A percentile compares a stretch with the other conserved stretches of the same genome.
Conservation (phyloP, 345 rosid genomes). For the Lepidium aucheri region DNA sequence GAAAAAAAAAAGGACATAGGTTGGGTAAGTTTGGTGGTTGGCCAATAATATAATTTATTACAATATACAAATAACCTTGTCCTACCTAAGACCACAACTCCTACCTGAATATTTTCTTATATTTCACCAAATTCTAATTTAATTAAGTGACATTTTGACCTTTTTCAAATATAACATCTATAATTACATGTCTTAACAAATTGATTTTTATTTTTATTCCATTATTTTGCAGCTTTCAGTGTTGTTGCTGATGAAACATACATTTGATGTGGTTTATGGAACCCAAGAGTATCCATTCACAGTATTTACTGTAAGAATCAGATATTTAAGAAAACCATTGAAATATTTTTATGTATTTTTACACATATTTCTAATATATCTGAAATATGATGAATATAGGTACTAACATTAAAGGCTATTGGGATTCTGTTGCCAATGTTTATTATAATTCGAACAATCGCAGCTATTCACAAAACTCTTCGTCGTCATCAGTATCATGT, state of each 20-base stretch:
- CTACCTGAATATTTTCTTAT: slow-evolving; percentile 4
- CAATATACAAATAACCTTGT: slow-evolving; percentile 3
- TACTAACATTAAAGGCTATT: slow-evolving; percentile 49
- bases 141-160: background rate
- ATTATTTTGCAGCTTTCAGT: slow-evolving; percentile 48
- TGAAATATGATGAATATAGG: slow-evolving; percentile 28
- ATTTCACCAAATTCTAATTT: background rate
- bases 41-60: slow-evolving; percentile 12
- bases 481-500: slow-evolving; percentile 21
- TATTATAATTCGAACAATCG: slow-evolving; percentile 43
- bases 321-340: background rate
- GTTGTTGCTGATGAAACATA: slow-evolving; percentile 58
- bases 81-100: slow-evolving; percentile 18
- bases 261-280: slow-evolving; percentile 44
- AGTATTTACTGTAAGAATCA: slow-evolving; percentile 41
- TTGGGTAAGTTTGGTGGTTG: slow-evolving; percentile 27
- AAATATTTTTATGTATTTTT: background rate
- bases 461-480: slow-evolving; percentile 40
- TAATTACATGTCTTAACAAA: background rate
- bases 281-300: slow-evolving; percentile 64
- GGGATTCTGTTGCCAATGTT: slow-evolving; percentile 83
- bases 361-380: background rate
- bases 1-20: background rate
- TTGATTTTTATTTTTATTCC: background rate
- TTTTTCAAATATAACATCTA: too few relatives aligned